These are phyloP conservation scores for Fusarium vanettenii DNA, from an alignment of 2,329 filamentous ascomycete species.

Conservation along the genomic window DNA sequence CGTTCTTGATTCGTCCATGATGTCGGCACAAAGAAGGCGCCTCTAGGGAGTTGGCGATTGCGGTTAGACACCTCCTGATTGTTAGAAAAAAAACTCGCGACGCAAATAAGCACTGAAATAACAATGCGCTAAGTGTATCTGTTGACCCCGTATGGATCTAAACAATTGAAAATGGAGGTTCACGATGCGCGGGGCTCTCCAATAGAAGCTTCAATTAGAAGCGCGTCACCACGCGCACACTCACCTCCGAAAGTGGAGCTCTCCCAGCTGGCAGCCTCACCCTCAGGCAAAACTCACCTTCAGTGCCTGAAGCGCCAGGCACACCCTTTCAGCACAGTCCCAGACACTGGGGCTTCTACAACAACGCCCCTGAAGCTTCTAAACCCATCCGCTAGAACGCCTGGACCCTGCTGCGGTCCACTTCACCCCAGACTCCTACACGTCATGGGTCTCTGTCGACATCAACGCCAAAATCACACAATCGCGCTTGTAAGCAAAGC, in stretches of 20 bases:
- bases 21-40: conserved; percentile 20
- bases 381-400: conserved; percentile 21
- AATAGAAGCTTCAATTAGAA: conserved; percentile 16
- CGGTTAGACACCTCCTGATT: background rate
- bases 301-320: conserved; percentile 11
- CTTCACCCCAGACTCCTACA: conserved; percentile 34
- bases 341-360: conserved; percentile 7
- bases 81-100: background rate
- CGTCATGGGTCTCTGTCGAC: conserved; percentile 38
- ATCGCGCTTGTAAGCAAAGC: conserved; percentile 17
- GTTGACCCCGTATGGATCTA: background rate
- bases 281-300: background rate
- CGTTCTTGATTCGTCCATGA: conserved; percentile 14
- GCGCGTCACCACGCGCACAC: conserved; percentile 17
- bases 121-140: background rate
- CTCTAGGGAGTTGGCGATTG: background rate
- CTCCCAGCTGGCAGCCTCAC: background rate
- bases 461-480: conserved; percentile 46
- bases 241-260: background rate
- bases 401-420: conserved; percentile 22
- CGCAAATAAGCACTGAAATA: background rate
- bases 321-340: background rate
- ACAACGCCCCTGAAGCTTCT: conserved; percentile 24
- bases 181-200: conserved; percentile 21
- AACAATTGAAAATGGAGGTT: background rate